Conservation (phyloP, 805 yeast species). For the Pichia membranifaciens region DNA sequence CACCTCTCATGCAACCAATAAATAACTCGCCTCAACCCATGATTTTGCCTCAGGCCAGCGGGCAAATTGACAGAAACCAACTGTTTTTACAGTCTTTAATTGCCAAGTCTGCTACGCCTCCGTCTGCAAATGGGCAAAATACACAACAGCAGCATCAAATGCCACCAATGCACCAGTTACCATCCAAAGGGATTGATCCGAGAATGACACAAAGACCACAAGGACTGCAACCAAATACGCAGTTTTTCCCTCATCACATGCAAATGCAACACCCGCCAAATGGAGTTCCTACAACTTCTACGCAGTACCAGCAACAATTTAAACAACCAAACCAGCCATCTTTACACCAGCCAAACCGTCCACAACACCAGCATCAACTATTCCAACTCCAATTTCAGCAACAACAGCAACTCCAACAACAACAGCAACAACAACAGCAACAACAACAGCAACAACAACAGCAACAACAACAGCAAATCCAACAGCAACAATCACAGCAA, state of each 20-base stretch:
- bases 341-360: too few relatives aligned
- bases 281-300: background rate
- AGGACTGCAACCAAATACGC: constrained; percentile 2
- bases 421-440: background rate
- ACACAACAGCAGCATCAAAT: background rate
- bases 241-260: constrained; percentile 1
- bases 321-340: constrained; percentile 3
- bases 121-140: too few relatives aligned
- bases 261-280: background rate
- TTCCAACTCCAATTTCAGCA: background rate
- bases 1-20: constrained; percentile 14
- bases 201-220: constrained; percentile 2
- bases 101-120: background rate
- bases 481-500: background rate
- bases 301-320: constrained; percentile 4
- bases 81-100: constrained; percentile 2
- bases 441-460: constrained; percentile 8
- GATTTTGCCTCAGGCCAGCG: background rate
- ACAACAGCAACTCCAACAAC: constrained; percentile 6
- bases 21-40: background rate
- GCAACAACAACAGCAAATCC: constrained; percentile 4
- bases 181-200: background rate
- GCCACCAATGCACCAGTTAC: background rate
- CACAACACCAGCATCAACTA: background rate
- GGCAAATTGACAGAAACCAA: background rate